phyloP scores from a whole-genome alignment of 1,284 basidiomycete genomes.

The Pseudozyma sp. region DNA sequence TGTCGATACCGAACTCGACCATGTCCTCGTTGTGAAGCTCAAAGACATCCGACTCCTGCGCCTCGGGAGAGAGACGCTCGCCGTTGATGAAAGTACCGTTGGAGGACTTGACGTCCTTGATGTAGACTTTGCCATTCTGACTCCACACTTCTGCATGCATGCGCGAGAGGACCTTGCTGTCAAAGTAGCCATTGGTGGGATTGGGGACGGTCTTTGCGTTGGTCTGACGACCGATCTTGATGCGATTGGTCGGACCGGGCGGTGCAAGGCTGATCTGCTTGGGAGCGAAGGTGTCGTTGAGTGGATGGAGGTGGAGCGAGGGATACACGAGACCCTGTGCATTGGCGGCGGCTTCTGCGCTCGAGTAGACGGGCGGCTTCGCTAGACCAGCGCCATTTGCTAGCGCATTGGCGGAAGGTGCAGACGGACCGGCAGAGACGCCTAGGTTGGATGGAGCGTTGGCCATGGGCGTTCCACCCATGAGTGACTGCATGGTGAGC shows the following conservation, averaged over 20 bases:
- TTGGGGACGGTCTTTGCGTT: slow-evolving; percentile 95
- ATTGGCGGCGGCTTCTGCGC: slow-evolving; percentile 42
- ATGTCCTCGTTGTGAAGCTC: slow-evolving; percentile 95
- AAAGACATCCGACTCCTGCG: slow-evolving; percentile 89
- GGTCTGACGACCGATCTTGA: slow-evolving; percentile 97
- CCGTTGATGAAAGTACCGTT: slow-evolving; percentile 99
- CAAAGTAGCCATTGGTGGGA: slow-evolving; percentile 95
- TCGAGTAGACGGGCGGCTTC: slow-evolving; percentile 18
- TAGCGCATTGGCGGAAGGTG: slow-evolving; percentile 4
- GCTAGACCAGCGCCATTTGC: slow-evolving; percentile 13
- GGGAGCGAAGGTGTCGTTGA: slow-evolving; percentile 94
- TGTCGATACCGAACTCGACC: slow-evolving; percentile 98
- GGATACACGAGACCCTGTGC: slow-evolving; percentile 61
- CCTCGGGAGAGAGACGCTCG: slow-evolving; percentile 88
- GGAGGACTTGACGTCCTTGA: slow-evolving; percentile 97
- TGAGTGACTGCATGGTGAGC: slow-evolving; percentile 44
- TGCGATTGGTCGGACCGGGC: slow-evolving; percentile 72
- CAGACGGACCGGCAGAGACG: slow-evolving; percentile 33
- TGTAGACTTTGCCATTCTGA: slow-evolving; percentile 83
- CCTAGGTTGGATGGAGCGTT: slow-evolving; percentile 53
- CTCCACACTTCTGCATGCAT: slow-evolving; percentile 99
- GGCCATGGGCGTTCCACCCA: slow-evolving; percentile 51
- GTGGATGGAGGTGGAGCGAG: slow-evolving; percentile 78
- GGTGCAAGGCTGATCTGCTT: slow-evolving; percentile 89
- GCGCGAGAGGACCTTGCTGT: slow-evolving; percentile 93